Conservation (phyloP, 352 stramenopile genomes). For the Phytopythium montanum region DNA sequence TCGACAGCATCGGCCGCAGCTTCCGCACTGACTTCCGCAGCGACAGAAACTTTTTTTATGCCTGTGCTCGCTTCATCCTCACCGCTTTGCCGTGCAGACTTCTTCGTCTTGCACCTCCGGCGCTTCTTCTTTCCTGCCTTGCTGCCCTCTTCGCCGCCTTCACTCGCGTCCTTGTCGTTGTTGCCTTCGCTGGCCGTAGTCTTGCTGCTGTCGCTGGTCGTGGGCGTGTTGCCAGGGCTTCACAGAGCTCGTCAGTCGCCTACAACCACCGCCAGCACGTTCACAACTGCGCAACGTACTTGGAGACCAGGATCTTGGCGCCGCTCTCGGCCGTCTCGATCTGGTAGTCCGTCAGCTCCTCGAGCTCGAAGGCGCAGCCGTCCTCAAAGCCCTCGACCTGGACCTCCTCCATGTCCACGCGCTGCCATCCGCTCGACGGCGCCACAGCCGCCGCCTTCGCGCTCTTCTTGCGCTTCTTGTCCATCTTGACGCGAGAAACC, state of each 20-base stretch:
- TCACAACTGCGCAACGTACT: constrained; percentile 9
- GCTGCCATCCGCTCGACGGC: constrained; percentile 58
- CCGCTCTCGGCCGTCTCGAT: constrained; percentile 53
- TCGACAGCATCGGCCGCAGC: constrained; percentile 9
- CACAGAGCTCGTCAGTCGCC: not conserved
- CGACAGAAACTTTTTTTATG: not conserved
- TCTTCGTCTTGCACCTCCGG: constrained; percentile 40
- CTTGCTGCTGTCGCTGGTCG: not conserved
- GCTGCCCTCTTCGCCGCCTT: constrained; percentile 4
- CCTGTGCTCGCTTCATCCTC: constrained; percentile 4
- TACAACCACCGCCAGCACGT: not conserved
- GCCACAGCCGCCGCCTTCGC: constrained; percentile 6
- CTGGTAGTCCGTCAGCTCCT: constrained; percentile 82
- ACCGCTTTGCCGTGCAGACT: constrained; percentile 8
- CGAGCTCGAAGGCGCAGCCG: constrained; percentile 76
- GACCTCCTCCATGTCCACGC: constrained; percentile 71
- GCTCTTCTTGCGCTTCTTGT: constrained; percentile 51
- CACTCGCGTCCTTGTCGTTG: constrained; percentile 4
- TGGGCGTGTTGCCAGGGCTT: constrained; percentile 2
- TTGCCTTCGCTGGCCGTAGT: not conserved
- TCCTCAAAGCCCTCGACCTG: constrained; percentile 83
- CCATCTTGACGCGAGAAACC: constrained; percentile 16
- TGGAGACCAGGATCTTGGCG: constrained; percentile 49
- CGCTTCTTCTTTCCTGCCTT: constrained; percentile 56
- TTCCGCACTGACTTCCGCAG: constrained; percentile 8